Evolutionary conservation across 2,329 filamentous ascomycete genomes (phyloP).

Genomic region (Coniella vitis): DNA sequence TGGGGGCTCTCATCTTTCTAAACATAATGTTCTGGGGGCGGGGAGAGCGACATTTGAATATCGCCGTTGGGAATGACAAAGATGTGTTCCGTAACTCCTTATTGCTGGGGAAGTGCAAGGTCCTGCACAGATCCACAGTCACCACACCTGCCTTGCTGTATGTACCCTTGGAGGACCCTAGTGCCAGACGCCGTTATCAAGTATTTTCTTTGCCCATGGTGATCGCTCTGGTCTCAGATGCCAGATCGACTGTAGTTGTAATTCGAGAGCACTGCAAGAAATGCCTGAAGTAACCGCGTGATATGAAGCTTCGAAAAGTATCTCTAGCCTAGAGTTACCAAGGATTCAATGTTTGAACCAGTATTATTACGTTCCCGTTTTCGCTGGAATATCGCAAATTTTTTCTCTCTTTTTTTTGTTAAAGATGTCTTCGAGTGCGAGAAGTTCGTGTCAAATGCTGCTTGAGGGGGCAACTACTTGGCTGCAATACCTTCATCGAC

Average conservation of each 20-base stretch:
- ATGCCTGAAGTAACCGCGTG: not conserved
- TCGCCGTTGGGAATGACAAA: constrained; percentile 3
- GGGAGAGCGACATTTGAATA: constrained; percentile 10
- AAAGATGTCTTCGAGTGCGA: too few relatives aligned
- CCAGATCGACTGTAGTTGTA: constrained; percentile 4
- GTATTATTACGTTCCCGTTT: too few relatives aligned
- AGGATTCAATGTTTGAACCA: too few relatives aligned
- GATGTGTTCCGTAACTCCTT: constrained; percentile 5
- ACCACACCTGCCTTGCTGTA: constrained; percentile 4
- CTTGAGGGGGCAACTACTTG: too few relatives aligned
- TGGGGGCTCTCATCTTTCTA: constrained; percentile 16
- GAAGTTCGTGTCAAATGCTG: too few relatives aligned
- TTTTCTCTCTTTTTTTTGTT: too few relatives aligned
- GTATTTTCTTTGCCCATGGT: constrained; percentile 2
- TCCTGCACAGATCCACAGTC: constrained; percentile 8
- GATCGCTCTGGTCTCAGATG: constrained; percentile 1
- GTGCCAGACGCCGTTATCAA: constrained; percentile 13
- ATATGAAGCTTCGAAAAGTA: too few relatives aligned
- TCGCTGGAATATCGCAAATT: not conserved
- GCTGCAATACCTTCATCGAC: constrained; percentile 1
- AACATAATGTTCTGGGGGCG: constrained; percentile 11
- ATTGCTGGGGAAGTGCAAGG: constrained; percentile 9
- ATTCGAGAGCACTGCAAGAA: constrained; percentile 3
- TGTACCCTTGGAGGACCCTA: constrained; percentile 7
- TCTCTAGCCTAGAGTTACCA: not conserved